Evolutionary conservation across 331 rosid genomes (phyloP), one percentile per base, ranked within the genome.

Genomic region (Quercus tomentella): DNA sequence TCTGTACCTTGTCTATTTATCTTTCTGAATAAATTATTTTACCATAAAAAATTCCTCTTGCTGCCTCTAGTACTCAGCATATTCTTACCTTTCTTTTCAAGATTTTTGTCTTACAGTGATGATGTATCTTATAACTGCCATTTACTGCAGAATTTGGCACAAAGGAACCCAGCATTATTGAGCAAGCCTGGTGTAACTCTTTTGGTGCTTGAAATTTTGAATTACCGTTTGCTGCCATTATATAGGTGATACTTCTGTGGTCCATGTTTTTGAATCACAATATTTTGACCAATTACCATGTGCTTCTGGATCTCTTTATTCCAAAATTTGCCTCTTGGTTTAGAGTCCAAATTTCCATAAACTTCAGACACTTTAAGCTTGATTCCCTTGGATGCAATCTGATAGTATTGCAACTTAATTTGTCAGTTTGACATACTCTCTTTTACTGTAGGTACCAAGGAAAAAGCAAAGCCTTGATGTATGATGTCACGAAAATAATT

Each of bases 111-210:
- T 26, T 56, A 71, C 23, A 23, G 26, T 57, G 80, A 45, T 74
- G 62, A 81, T 76, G 45, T 78, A 62, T 72, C 52, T 75, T 16
- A 75, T 72, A 25, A 79, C 66, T 71, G 51, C 56, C 56, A 70
- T 69, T 83, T 77, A 45, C 79, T 55, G 73, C 91, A 96, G 99
- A 95, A 90, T 88, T 85, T 96, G 75, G 94, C 89, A 57, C 98
- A 93, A 90, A 91, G 83, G 82, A 96, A 78, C 79, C 92, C 97
- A 56, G 75, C 96, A 5, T 82, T 96, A 74, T 82, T 96, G 88
- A 96, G 94, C 96, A 96, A 90, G 88, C 91, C 97, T 60, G 99
- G 97, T 6, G 98, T 91, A 73, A 90, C 99, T 51, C 93, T 96
- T 80, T 83, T 93, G 89, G 90, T 96, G 87, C 98, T 96, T 79